These are phyloP conservation scores for Aphanomyces astaci DNA, from an alignment of 352 stramenopile species.

Conservation along the genomic window DNA sequence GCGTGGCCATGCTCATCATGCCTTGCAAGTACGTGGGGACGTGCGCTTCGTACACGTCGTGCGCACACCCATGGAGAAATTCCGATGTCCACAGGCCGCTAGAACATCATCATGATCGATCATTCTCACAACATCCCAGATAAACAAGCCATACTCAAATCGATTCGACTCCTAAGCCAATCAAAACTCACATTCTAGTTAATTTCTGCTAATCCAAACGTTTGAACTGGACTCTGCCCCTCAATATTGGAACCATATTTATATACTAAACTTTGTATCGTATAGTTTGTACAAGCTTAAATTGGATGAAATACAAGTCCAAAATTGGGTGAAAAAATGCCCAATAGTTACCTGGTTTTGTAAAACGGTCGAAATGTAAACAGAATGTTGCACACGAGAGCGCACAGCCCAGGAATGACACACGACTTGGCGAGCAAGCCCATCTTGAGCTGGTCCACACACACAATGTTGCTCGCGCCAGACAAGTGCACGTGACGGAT, in stretches of 20 bases:
- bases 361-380: conserved; percentile 41
- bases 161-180: too few relatives aligned
- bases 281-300: too few relatives aligned
- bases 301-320: too few relatives aligned
- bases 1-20: conserved; percentile 39
- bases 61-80: conserved; percentile 45
- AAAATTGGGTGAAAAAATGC: too few relatives aligned
- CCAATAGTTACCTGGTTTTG: conserved; percentile 43
- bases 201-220: too few relatives aligned
- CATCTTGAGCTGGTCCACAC: conserved; percentile 64
- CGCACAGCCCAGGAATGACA: conserved; percentile 59
- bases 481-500: conserved; percentile 65
- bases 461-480: conserved; percentile 57
- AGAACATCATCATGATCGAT: not conserved
- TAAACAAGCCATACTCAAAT: too few relatives aligned
- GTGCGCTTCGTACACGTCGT: conserved; percentile 50
- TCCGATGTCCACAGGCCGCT: conserved; percentile 53
- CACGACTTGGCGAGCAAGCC: conserved; percentile 64
- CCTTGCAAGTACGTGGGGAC: conserved; percentile 45
- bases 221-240: too few relatives aligned
- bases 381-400: conserved; percentile 71
- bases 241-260: too few relatives aligned
- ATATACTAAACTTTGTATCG: too few relatives aligned
- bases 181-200: too few relatives aligned
- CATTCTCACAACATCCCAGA: too few relatives aligned